Percentiles rank a stretch among this genome's conserved stretches.
These are phyloP conservation scores for Colletotrichum viniferum DNA, from an alignment of 2,329 filamentous ascomycete species.

Conservation along the genomic window DNA sequence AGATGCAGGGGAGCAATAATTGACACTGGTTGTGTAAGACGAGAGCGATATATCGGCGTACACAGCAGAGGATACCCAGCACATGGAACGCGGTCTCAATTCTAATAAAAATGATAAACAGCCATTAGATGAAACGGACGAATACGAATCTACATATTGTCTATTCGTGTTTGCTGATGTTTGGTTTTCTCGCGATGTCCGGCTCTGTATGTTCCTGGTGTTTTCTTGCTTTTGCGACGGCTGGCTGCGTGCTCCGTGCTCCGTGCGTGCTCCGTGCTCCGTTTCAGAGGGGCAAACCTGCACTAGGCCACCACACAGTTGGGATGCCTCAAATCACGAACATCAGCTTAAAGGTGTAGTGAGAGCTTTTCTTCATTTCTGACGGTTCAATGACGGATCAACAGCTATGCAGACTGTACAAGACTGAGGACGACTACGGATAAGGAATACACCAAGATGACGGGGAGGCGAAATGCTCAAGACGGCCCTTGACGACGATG, in stretches of 20 bases:
- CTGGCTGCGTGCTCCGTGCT: neutral
- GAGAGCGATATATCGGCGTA: neutral
- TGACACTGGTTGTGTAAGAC: neutral
- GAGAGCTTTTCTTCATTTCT: neutral
- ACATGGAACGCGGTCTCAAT: neutral
- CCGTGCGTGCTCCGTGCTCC: neutral
- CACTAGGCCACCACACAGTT: neutral
- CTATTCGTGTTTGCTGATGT: neutral
- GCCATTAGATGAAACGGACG: neutral
- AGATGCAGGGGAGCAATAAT: neutral
- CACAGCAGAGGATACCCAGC: neutral
- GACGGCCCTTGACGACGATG: neutral
- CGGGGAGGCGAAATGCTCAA: neutral
- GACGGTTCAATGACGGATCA: neutral
- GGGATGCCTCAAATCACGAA: neutral
- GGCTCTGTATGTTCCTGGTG: neutral
- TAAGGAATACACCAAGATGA: neutral
- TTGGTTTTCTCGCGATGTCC: neutral
- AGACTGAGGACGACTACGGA: neutral
- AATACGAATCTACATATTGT: neutral
- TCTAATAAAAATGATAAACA: neutral
- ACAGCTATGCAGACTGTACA: neutral
- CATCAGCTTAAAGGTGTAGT: neutral
- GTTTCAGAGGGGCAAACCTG: neutral
- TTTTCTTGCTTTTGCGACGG: neutral